Conservation (phyloP, 805 yeast genomes). For the Monosporozyma yasuniensis region DNA sequence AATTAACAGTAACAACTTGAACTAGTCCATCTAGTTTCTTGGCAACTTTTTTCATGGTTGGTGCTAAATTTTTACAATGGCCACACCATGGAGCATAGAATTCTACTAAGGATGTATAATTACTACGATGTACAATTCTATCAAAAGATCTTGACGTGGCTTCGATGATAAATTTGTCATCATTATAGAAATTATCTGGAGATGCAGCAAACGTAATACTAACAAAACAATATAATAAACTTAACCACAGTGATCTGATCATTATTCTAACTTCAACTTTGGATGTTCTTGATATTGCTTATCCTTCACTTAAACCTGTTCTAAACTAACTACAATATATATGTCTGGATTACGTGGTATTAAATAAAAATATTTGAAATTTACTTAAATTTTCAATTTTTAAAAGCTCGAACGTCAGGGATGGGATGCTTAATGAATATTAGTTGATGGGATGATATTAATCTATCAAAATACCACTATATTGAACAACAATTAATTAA, state of each 20-base stretch:
- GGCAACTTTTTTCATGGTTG: slow-evolving; percentile 57
- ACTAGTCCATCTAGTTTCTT: slow-evolving; percentile 45
- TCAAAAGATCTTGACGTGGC: slow-evolving; percentile 51
- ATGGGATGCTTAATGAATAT: no score
- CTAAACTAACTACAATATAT: no score
- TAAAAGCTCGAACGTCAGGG: background rate
- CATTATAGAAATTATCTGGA: slow-evolving; percentile 25
- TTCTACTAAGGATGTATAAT: slow-evolving; percentile 75
- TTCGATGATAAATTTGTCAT: slow-evolving; percentile 41
- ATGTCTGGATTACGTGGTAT: background rate
- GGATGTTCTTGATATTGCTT: background rate
- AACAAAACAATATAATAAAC: background rate
- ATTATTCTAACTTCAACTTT: background rate
- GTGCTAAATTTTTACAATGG: slow-evolving; percentile 68
- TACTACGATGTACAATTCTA: slow-evolving; percentile 54
- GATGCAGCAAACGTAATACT: slow-evolving; percentile 5
- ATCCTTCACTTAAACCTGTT: no score
- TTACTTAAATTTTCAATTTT: background rate
- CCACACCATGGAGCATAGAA: slow-evolving; percentile 99
- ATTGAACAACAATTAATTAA: no score
- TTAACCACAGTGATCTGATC: background rate
- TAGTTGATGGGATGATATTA: no score
- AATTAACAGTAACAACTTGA: slow-evolving; percentile 75
- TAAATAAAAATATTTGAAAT: background rate
- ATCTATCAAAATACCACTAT: no score